A percentile compares a stretch with the other conserved stretches of the same genome.
phyloP scores from a whole-genome alignment of 2,329 filamentous ascomycete species.

The Leptosphaerulina australis region DNA sequence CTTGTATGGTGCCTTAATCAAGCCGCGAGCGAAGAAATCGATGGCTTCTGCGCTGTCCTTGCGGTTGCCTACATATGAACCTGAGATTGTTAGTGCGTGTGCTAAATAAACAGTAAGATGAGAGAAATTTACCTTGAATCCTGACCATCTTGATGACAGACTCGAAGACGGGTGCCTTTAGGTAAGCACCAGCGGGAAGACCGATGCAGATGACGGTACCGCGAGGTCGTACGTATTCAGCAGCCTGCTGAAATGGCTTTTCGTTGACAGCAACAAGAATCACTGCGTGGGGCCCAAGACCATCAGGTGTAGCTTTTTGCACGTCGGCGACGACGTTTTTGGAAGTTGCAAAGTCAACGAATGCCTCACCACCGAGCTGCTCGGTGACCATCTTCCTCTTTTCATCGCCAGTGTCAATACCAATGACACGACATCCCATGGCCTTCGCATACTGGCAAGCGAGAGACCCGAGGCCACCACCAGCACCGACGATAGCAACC shows the following conservation, averaged over 20 bases:
- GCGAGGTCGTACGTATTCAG: slow-evolving; percentile 81
- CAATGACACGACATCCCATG: slow-evolving; percentile 82
- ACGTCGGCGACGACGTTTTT: slow-evolving; percentile 84
- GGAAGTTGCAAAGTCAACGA: slow-evolving; percentile 78
- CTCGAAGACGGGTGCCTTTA: slow-evolving; percentile 86
- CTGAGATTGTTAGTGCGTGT: neutral
- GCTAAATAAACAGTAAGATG: slow-evolving; percentile 59
- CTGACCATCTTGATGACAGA: slow-evolving; percentile 88
- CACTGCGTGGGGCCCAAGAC: slow-evolving; percentile 84
- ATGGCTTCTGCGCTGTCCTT: slow-evolving; percentile 86
- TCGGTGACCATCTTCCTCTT: slow-evolving; percentile 72
- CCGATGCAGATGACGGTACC: slow-evolving; percentile 89
- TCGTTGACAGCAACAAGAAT: slow-evolving; percentile 85
- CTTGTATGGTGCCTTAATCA: slow-evolving; percentile 90
- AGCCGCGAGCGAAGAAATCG: slow-evolving; percentile 82
- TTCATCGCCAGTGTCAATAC: slow-evolving; percentile 82
- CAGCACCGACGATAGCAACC: slow-evolving; percentile 84
- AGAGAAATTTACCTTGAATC: slow-evolving; percentile 64
- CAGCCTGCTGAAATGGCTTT: slow-evolving; percentile 94
- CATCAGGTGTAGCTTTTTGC: slow-evolving; percentile 77
- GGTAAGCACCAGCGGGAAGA: slow-evolving; percentile 75
- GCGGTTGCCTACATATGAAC: slow-evolving; percentile 83
- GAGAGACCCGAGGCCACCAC: slow-evolving; percentile 79
- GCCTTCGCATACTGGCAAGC: slow-evolving; percentile 88
- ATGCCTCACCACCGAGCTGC: slow-evolving; percentile 72